A percentile compares a stretch with the other conserved stretches of the same genome.
phyloP scores from a whole-genome alignment of 1,139 yeast genomes.

The Candida sanyaensis region DNA sequence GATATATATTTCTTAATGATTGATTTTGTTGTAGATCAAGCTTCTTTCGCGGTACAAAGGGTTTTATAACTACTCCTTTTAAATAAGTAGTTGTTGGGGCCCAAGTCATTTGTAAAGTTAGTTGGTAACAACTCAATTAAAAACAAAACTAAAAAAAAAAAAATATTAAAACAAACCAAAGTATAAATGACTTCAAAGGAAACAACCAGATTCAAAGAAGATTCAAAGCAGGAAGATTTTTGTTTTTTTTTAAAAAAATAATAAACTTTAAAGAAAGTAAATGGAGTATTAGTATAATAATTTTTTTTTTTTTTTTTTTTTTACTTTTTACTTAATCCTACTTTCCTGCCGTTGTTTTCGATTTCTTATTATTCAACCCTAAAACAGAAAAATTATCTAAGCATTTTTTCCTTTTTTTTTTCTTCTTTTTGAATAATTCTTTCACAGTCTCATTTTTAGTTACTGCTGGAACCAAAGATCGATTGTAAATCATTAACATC shows the following conservation, averaged over 20 bases:
- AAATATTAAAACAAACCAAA: neutral
- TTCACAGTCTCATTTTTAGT: neutral
- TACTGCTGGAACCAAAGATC: conserved; percentile 2
- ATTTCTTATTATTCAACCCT: neutral
- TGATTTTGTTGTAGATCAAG: conserved; percentile 41
- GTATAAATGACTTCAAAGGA: neutral
- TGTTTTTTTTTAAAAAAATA: too few relatives aligned
- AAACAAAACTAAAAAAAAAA: too few relatives aligned
- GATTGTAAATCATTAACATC: neutral
- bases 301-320: neutral
- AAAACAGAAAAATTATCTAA: neutral
- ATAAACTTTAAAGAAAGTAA: neutral
- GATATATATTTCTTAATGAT: conserved; percentile 58
- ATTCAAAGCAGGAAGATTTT: too few relatives aligned
- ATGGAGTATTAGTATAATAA: neutral
- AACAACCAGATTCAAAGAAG: too few relatives aligned
- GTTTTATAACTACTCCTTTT: conserved; percentile 54
- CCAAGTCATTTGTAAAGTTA: conserved; percentile 25
- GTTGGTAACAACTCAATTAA: neutral
- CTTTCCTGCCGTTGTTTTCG: neutral
- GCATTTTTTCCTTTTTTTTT: neutral
- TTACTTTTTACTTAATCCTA: neutral
- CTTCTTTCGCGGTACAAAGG: conserved; percentile 63
- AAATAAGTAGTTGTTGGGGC: conserved; percentile 38
- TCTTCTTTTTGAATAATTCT: neutral